A percentile compares a stretch with the other conserved stretches of the same genome.
phyloP scores from a whole-genome alignment of 768 basidiomycete genomes.

The Termitomyces bulborhizus region DNA sequence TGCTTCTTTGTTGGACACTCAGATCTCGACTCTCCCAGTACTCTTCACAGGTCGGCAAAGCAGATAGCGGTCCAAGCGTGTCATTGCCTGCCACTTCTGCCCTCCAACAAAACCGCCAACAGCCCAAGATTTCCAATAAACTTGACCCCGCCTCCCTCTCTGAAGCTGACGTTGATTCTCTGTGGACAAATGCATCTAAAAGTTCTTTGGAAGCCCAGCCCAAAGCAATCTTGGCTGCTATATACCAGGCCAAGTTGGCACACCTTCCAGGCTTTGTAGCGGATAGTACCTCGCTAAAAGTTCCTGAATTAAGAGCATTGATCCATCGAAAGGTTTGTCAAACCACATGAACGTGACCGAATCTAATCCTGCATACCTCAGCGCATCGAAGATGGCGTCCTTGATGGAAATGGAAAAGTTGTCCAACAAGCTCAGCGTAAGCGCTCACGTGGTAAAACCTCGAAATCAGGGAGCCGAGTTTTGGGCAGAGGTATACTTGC shows the following conservation, averaged over 20 bases:
- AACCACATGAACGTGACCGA: slow-evolving; percentile 14
- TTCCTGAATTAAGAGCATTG: not conserved
- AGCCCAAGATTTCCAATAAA: not conserved
- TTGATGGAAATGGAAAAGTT: not conserved
- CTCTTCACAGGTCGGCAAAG: not conserved
- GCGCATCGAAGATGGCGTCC: not conserved
- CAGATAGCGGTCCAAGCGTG: not conserved
- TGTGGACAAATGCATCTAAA: not conserved
- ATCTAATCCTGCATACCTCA: slow-evolving; percentile 19
- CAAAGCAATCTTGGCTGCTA: not conserved
- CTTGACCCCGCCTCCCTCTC: not conserved
- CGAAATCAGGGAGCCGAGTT: not conserved
- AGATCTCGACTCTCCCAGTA: not conserved
- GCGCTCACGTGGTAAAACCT: not conserved
- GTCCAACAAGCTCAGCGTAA: not conserved
- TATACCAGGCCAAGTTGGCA: not conserved
- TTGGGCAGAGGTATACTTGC: not conserved
- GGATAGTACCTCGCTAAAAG: not conserved
- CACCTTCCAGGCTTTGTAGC: not conserved
- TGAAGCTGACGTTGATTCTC: not conserved
- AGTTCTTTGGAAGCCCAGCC: not conserved
- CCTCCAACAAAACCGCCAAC: not conserved
- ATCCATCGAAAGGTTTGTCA: not conserved
- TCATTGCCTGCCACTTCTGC: not conserved
- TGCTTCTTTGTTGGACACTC: not conserved